phyloP scores from a whole-genome alignment of 208 protist species.

The Lotmaria passim region DNA sequence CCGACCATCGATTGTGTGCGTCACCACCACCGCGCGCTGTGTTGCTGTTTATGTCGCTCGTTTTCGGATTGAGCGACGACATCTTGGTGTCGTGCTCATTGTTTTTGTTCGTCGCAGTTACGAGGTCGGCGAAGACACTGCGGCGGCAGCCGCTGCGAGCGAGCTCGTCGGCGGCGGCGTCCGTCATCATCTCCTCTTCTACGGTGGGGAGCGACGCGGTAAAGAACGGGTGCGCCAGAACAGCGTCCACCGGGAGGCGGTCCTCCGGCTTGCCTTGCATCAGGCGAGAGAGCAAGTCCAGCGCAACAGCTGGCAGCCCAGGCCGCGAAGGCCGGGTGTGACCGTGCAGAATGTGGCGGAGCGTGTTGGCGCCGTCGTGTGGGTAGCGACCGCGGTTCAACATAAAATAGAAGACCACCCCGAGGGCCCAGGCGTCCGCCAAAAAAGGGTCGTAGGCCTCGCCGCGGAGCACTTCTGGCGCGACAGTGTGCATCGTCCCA shows the following conservation, averaged over 20 bases:
- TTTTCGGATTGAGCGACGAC: background rate
- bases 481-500: conserved; percentile 86
- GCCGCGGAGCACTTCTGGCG: conserved; percentile 77
- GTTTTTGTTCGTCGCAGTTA: background rate
- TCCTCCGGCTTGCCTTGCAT: conserved; percentile 60
- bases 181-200: conserved; percentile 18
- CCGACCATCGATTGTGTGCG: background rate
- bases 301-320: conserved; percentile 47
- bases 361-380: conserved; percentile 87
- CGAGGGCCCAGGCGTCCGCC: conserved; percentile 83
- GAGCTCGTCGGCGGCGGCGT: conserved; percentile 11
- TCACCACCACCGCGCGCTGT: background rate
- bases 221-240: conserved; percentile 75
- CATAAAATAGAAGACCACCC: conserved; percentile 89
- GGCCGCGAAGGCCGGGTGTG: conserved; percentile 57
- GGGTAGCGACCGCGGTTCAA: conserved; percentile 85
- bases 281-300: conserved; percentile 61
- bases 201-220: conserved; percentile 21
- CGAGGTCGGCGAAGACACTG: conserved; percentile 5
- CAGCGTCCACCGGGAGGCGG: conserved; percentile 67
- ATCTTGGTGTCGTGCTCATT: background rate
- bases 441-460: conserved; percentile 79
- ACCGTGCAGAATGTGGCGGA: conserved; percentile 80
- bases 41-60: conserved; percentile 6
- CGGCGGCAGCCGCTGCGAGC: background rate